A percentile compares a stretch with the other conserved stretches of the same genome.
Conservation (phyloP, 805 yeast species). For the Pichia nakasei region DNA sequence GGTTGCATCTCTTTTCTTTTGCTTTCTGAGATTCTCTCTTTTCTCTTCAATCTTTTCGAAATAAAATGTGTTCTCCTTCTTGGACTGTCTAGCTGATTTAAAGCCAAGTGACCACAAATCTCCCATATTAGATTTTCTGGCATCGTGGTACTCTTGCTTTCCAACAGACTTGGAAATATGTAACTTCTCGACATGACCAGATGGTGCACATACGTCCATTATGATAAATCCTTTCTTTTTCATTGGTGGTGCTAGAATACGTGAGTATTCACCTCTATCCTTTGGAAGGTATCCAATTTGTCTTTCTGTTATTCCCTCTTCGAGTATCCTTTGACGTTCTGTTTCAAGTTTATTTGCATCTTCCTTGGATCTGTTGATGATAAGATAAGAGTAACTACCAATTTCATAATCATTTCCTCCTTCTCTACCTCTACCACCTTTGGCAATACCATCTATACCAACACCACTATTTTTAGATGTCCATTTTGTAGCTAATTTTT, state of each 20-base stretch:
- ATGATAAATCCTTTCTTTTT: slow-evolving; percentile 78
- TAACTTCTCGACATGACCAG: slow-evolving; percentile 83
- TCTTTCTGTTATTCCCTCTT: slow-evolving; percentile 12
- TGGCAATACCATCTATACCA: slow-evolving; percentile 39
- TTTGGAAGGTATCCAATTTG: slow-evolving; percentile 22
- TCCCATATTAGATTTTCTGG: slow-evolving; percentile 74
- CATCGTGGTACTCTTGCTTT: slow-evolving; percentile 75
- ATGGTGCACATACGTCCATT: slow-evolving; percentile 68
- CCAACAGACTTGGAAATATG: slow-evolving; percentile 72
- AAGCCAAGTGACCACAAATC: slow-evolving; percentile 80
- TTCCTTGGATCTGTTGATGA: slow-evolving; percentile 50
- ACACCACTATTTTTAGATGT: slow-evolving; percentile 43
- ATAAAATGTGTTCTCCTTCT: slow-evolving; percentile 25
- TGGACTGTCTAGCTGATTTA: slow-evolving; percentile 38
- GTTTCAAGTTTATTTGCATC: slow-evolving; percentile 22
- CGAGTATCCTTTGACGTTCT: slow-evolving; percentile 10
- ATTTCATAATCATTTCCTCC: slow-evolving; percentile 61
- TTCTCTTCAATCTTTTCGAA: slow-evolving; percentile 28
- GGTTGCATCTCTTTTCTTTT: slow-evolving; percentile 20
- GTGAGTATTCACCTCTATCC: slow-evolving; percentile 47
- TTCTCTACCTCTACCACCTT: slow-evolving; percentile 72
- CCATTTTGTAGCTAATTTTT: slow-evolving; percentile 68
- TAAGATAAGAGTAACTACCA: slow-evolving; percentile 66
- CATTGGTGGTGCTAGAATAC: slow-evolving; percentile 62
- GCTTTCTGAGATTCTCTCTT: slow-evolving; percentile 21